Percentiles rank a stretch among this genome's conserved stretches.
phyloP scores from a whole-genome alignment of 2,329 filamentous ascomycete species.

The Westerdykella sp. region DNA sequence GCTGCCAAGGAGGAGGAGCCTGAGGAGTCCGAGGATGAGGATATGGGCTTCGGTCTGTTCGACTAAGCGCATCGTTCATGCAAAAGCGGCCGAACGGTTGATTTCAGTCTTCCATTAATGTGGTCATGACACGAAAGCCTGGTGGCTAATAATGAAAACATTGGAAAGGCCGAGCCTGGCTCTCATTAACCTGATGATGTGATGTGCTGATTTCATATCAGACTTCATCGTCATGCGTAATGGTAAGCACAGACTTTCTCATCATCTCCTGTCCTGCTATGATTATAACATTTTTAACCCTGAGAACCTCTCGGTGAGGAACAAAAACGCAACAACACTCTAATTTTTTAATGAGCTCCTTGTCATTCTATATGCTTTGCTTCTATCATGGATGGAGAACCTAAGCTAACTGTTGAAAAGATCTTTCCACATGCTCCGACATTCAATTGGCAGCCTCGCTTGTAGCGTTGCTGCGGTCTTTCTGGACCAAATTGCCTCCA shows the following conservation, averaged over 20 bases:
- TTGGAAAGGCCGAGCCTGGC: constrained; percentile 14
- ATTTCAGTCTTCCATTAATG: constrained; percentile 5
- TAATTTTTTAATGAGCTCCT: constrained; percentile 63
- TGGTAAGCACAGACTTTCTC: constrained; percentile 32
- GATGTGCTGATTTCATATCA: constrained; percentile 23
- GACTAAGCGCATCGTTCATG: constrained; percentile 36
- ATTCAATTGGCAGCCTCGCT: not conserved
- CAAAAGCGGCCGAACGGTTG: constrained; percentile 1
- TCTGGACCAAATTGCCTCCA: constrained; percentile 13
- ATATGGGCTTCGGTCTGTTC: constrained; percentile 52
- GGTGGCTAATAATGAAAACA: constrained; percentile 33
- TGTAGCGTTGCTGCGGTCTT: not conserved
- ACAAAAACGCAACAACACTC: constrained; percentile 60
- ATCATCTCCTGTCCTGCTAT: constrained; percentile 31
- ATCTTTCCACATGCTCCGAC: constrained; percentile 2
- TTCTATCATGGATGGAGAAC: not conserved
- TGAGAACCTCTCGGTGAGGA: constrained; percentile 53
- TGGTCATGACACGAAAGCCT: constrained; percentile 25
- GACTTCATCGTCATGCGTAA: constrained; percentile 6
- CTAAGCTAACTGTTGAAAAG: constrained; percentile 19
- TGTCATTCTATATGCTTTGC: not conserved
- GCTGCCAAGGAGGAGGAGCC: constrained; percentile 53
- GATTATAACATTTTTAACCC: constrained; percentile 65
- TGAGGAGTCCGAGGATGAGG: constrained; percentile 52
- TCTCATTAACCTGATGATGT: constrained; percentile 3